Conservation (phyloP, 352 stramenopile species). For the Thraustochytrium sp. region DNA sequence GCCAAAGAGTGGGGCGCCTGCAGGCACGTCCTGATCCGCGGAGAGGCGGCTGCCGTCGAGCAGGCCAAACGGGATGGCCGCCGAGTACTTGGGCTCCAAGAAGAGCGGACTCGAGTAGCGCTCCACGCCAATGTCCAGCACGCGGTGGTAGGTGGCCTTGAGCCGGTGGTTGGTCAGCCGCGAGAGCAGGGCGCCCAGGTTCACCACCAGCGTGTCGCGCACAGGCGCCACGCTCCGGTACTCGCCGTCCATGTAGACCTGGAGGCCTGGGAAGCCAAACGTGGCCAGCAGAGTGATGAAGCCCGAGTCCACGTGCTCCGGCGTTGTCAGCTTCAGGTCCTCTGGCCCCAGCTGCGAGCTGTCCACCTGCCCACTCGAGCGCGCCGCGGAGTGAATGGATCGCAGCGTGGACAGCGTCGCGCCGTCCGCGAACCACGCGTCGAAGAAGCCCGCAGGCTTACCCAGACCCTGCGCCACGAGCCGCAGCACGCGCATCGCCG, state of each 20-base stretch:
- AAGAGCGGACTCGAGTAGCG: background rate
- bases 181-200: background rate
- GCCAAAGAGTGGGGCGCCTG: background rate
- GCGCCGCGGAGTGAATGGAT: background rate
- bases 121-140: constrained; percentile 5
- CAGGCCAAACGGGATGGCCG: background rate
- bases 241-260: constrained; percentile 11
- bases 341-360: background rate
- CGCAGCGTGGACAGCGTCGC: background rate
- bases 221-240: background rate
- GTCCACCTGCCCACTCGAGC: background rate
- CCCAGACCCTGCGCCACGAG: background rate
- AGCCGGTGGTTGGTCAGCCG: constrained; percentile 6
- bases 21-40: background rate
- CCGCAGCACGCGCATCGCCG: background rate
- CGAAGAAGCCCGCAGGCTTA: background rate
- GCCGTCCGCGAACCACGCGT: background rate
- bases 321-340: background rate
- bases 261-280: background rate
- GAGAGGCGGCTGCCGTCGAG: background rate
- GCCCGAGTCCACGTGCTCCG: background rate
- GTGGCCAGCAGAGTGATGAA: constrained; percentile 3
- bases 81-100: constrained; percentile 27
- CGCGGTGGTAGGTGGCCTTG: constrained; percentile 8
- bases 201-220: background rate